Conservation (phyloP, 108 stramenopile genomes). For the Cyclotella baltica region DNA sequence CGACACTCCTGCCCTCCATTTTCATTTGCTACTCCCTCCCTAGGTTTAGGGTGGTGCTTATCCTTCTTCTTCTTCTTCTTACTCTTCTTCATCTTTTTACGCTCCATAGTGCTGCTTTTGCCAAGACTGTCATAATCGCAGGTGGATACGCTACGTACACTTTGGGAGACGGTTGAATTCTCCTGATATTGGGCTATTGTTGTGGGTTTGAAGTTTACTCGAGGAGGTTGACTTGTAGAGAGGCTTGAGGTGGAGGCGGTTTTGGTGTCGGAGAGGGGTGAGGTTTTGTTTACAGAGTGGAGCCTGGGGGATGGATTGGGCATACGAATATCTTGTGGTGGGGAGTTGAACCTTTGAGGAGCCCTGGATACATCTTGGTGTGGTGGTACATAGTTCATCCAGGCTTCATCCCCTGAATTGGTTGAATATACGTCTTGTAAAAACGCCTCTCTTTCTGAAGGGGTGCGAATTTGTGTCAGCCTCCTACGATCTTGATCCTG, state of each 20-base stretch:
- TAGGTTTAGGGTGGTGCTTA: neutral
- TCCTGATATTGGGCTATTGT: neutral
- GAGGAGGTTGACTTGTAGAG: neutral
- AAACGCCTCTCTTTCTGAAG: no score
- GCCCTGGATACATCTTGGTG: no score
- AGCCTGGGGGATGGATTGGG: no score
- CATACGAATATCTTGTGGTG: no score
- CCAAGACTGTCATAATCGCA: constrained; percentile 1
- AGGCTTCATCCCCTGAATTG: no score
- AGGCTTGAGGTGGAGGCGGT: neutral
- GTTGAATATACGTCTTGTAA: no score
- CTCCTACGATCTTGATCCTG: no score
- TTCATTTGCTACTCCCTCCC: neutral
- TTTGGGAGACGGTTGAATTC: neutral
- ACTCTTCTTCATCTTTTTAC: constrained; percentile 12
- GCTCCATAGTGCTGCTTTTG: neutral
- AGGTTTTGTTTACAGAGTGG: no score
- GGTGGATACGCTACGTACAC: neutral
- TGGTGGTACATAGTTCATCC: no score
- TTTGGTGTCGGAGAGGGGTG: no score
- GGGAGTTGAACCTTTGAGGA: no score
- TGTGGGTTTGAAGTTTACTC: constrained; percentile 8
- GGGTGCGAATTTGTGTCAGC: no score
- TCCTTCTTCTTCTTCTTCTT: constrained; percentile 1
- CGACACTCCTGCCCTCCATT: neutral